A percentile compares a stretch with the other conserved stretches of the same genome.
These are phyloP conservation scores for Delonix regia DNA, from an alignment of 306 rosid species.

Conservation along the genomic window DNA sequence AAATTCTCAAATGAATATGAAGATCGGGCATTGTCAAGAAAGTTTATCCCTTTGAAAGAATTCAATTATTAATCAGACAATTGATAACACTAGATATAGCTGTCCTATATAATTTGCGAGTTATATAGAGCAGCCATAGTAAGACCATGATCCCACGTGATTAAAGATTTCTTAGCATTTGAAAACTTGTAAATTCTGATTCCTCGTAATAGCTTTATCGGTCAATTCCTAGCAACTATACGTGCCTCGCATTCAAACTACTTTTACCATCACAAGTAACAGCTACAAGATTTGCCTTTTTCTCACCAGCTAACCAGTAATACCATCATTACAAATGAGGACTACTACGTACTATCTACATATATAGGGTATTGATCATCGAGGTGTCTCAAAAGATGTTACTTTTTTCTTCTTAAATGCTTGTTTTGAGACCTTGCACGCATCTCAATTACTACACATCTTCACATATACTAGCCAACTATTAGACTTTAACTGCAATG, in stretches of 20 bases:
- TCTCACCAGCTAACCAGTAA: slow-evolving; percentile 28
- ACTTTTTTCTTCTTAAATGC: background rate
- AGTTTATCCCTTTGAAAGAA: background rate
- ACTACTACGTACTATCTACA: background rate
- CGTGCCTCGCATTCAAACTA: slow-evolving; percentile 29
- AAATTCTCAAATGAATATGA: background rate
- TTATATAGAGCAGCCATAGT: background rate
- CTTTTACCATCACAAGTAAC: slow-evolving; percentile 33
- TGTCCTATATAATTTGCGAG: background rate
- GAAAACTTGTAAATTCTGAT: slow-evolving; percentile 34
- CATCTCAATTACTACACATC: background rate
- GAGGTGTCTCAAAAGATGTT: background rate
- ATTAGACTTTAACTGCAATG: background rate
- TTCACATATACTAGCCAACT: background rate
- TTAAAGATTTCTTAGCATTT: slow-evolving; percentile 32
- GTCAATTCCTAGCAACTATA: slow-evolving; percentile 46
- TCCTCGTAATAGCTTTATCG: slow-evolving; percentile 45
- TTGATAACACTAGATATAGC: background rate
- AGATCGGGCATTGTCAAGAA: background rate
- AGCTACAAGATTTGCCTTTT: slow-evolving; percentile 30
- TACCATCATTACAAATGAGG: background rate
- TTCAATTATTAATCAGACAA: background rate
- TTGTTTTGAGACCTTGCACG: background rate
- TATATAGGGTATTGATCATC: background rate
- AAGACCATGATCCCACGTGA: slow-evolving; percentile 37